Evolutionary conservation across 2,329 filamentous ascomycete species (phyloP).

Genomic region (Hawksworthiomyces lignivorus): DNA sequence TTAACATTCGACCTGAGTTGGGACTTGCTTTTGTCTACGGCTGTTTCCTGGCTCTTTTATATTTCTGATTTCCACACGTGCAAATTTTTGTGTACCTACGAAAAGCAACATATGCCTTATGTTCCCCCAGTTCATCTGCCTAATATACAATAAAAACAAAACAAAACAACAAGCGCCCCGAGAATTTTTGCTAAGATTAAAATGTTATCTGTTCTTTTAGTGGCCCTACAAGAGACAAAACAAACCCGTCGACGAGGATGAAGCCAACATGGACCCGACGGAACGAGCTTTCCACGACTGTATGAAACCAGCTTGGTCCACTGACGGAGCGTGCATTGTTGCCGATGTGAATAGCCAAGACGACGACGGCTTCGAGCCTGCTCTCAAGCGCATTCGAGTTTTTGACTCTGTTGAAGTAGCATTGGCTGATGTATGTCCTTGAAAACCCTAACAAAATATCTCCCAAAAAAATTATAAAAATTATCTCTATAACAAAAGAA

Average conservation of each 20-base stretch:
- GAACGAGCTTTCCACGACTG: conserved; percentile 65
- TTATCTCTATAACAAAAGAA: background rate
- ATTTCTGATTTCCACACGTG: background rate
- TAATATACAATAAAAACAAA: conserved; percentile 1
- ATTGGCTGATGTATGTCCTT: conserved; percentile 5
- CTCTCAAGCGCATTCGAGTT: conserved; percentile 14
- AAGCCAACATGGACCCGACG: conserved; percentile 50
- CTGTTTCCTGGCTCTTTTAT: background rate
- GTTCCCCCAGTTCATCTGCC: conserved; percentile 16
- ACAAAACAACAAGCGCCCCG: conserved; percentile 19
- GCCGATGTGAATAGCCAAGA: conserved; percentile 2
- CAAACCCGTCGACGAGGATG: conserved; percentile 58
- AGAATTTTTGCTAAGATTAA: conserved; percentile 38
- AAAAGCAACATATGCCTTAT: conserved; percentile 18
- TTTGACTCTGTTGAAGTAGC: conserved; percentile 2
- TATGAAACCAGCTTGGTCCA: conserved; percentile 73
- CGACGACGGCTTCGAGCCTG: conserved; percentile 11
- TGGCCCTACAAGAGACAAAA: conserved; percentile 79
- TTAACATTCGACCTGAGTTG: too few species aligned
- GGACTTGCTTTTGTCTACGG: too few species aligned
- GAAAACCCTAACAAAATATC: background rate
- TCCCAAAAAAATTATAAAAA: too few species aligned
- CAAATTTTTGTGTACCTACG: background rate
- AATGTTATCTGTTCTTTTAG: conserved; percentile 43
- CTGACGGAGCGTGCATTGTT: conserved; percentile 54